Percentiles rank a stretch among this genome's conserved stretches.
Conservation (phyloP, 148 eudicot genomes). For the Camellia sinensis region DNA sequence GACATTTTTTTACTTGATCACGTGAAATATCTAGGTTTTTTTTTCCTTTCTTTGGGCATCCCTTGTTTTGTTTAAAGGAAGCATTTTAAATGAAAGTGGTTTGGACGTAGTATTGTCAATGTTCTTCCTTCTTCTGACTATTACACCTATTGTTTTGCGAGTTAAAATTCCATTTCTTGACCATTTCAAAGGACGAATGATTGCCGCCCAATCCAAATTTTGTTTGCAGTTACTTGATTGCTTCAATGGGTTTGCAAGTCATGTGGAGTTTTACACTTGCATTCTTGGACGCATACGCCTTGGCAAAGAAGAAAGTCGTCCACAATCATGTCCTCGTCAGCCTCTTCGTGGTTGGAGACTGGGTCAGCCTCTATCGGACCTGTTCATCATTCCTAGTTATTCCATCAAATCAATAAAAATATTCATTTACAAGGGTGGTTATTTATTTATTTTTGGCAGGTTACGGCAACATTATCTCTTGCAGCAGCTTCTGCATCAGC, state of each 20-base stretch:
- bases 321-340: conserved; percentile 54
- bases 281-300: conserved; percentile 61
- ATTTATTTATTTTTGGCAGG: conserved; percentile 32
- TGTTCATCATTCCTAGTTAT: not conserved
- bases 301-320: conserved; percentile 40
- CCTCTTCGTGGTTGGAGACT: conserved; percentile 74
- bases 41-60: not conserved
- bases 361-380: conserved; percentile 37
- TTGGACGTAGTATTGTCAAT: not conserved
- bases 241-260: conserved; percentile 75
- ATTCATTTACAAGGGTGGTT: not conserved
- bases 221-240: conserved; percentile 59
- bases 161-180: not conserved
- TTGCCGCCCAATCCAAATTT: conserved; percentile 13
- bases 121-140: not conserved
- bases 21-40: not conserved
- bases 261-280: conserved; percentile 71
- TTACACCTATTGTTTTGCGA: not conserved
- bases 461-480: conserved; percentile 65
- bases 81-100: not conserved
- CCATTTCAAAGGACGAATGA: not conserved
- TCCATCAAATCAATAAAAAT: not conserved
- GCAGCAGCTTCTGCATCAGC: conserved; percentile 77
- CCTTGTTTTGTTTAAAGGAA: not conserved
- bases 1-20: not conserved